A percentile compares a stretch with the other conserved stretches of the same genome.
phyloP scores from a whole-genome alignment of 306 rosid species.

The Vicia sativa region DNA sequence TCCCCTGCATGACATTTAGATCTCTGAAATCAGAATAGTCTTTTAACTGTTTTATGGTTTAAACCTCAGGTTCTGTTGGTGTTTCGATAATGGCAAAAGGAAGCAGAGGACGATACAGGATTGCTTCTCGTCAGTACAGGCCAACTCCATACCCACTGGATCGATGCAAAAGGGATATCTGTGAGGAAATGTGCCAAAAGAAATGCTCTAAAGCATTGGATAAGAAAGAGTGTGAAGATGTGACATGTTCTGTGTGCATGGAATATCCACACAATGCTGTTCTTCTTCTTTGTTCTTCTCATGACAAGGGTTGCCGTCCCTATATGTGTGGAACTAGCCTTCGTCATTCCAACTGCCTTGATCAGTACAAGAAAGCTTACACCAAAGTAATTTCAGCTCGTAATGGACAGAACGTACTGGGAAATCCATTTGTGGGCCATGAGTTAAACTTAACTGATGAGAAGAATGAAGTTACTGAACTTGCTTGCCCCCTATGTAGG shows the following conservation, averaged over 20 bases:
- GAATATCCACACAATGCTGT: slow-evolving; percentile 98
- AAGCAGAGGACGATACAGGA: slow-evolving; percentile 75
- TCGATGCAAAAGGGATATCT: slow-evolving; percentile 50
- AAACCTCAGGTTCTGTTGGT: slow-evolving; percentile 49
- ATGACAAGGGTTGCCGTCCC: slow-evolving; percentile 95
- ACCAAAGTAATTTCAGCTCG: slow-evolving; percentile 62
- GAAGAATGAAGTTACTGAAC: slow-evolving; percentile 68
- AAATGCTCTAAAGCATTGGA: slow-evolving; percentile 68
- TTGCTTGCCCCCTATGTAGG: slow-evolving; percentile 96
- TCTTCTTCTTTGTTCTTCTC: slow-evolving; percentile 95
- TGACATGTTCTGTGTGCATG: slow-evolving; percentile 97
- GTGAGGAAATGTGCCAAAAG: slow-evolving; percentile 65
- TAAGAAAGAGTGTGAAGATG: slow-evolving; percentile 78
- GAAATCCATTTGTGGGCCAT: slow-evolving; percentile 41
- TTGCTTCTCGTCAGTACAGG: slow-evolving; percentile 69
- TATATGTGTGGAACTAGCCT: slow-evolving; percentile 98
- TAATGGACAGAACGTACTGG: slow-evolving; percentile 46
- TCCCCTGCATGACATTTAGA: not conserved
- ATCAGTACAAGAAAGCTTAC: slow-evolving; percentile 94
- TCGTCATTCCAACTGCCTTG: slow-evolving; percentile 94
- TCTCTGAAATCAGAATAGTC: slow-evolving; percentile 23
- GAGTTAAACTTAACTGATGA: slow-evolving; percentile 58
- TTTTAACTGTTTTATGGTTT: slow-evolving; percentile 24
- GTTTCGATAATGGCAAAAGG: slow-evolving; percentile 77
- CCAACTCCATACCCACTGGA: slow-evolving; percentile 66